Evolutionary conservation across 2,329 filamentous ascomycete species (phyloP).

Genomic region (Apiospora pterosperma): DNA sequence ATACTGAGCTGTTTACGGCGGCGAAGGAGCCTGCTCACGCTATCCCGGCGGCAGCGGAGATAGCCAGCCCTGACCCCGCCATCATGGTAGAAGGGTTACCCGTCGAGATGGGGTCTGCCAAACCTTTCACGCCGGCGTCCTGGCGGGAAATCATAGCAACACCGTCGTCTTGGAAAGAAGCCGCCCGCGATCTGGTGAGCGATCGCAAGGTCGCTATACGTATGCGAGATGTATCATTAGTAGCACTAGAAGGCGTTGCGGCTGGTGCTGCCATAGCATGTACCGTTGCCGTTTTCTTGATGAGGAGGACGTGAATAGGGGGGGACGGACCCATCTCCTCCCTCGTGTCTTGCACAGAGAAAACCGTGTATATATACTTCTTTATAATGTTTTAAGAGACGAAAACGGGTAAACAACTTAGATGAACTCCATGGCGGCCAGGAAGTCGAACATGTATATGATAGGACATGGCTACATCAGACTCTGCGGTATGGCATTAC

Average conservation of each 20-base stretch:
- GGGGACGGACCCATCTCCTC: background rate
- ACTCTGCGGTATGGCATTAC: background rate
- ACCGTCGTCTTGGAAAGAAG: slow-evolving; percentile 44
- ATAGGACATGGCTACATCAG: background rate
- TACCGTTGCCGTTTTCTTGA: slow-evolving; percentile 41
- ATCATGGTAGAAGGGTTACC: background rate
- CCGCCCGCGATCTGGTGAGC: slow-evolving; percentile 59
- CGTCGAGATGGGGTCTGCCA: background rate
- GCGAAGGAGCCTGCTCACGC: background rate
- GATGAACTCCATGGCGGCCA: background rate
- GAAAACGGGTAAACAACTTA: background rate
- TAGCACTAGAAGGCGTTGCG: slow-evolving; percentile 64
- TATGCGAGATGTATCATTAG: slow-evolving; percentile 68
- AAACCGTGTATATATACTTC: background rate
- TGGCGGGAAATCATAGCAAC: slow-evolving; percentile 44
- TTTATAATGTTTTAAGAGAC: background rate
- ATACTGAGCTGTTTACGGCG: background rate
- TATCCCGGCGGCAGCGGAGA: background rate
- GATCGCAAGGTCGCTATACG: slow-evolving; percentile 60
- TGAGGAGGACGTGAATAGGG: slow-evolving; percentile 14
- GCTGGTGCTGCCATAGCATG: slow-evolving; percentile 62
- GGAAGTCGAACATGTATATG: background rate
- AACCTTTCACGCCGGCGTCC: slow-evolving; percentile 10
- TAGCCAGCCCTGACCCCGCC: background rate
- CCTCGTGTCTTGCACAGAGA: background rate